These are phyloP conservation scores for Saprolegnia diclina DNA, from an alignment of 352 stramenopile species.

Conservation along the genomic window DNA sequence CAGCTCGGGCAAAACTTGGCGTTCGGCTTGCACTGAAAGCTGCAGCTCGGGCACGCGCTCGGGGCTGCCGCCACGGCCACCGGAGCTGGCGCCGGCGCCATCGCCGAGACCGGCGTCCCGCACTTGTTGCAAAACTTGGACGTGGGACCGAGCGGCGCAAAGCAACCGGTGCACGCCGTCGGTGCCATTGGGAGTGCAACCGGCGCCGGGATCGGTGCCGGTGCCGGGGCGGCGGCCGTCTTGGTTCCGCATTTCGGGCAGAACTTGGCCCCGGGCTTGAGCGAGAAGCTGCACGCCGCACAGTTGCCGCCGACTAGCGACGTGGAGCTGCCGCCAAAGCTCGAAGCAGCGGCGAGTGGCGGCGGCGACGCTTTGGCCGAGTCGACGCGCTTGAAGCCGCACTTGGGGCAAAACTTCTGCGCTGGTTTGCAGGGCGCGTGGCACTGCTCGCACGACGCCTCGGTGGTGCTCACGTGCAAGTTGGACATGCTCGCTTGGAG, in stretches of 20 bases:
- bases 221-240: slow-evolving; percentile 25
- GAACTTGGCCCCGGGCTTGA: slow-evolving; percentile 22
- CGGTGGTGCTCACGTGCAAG: not conserved
- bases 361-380: slow-evolving; percentile 2
- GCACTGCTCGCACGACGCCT: slow-evolving; percentile 8
- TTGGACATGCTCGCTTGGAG: slow-evolving; percentile 3
- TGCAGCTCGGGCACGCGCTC: slow-evolving; percentile 61
- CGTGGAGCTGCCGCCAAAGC: not conserved
- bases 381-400: slow-evolving; percentile 35
- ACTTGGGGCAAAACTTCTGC: slow-evolving; percentile 81
- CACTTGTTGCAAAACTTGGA: slow-evolving; percentile 80
- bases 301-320: not conserved
- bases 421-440: slow-evolving; percentile 28
- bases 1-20: slow-evolving; percentile 81
- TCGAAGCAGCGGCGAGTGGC: not conserved
- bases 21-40: slow-evolving; percentile 61
- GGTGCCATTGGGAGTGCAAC: slow-evolving; percentile 12
- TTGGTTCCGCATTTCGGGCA: slow-evolving; percentile 19
- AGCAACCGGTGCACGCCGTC: slow-evolving; percentile 40
- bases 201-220: slow-evolving; percentile 24
- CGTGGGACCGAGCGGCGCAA: slow-evolving; percentile 42
- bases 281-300: not conserved
- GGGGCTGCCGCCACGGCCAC: slow-evolving; percentile 23
- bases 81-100: slow-evolving; percentile 27
- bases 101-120: slow-evolving; percentile 35